These are phyloP conservation scores for Furcasterigmium sp. DNA, from an alignment of 2,329 filamentous ascomycete genomes.

Conservation along the genomic window DNA sequence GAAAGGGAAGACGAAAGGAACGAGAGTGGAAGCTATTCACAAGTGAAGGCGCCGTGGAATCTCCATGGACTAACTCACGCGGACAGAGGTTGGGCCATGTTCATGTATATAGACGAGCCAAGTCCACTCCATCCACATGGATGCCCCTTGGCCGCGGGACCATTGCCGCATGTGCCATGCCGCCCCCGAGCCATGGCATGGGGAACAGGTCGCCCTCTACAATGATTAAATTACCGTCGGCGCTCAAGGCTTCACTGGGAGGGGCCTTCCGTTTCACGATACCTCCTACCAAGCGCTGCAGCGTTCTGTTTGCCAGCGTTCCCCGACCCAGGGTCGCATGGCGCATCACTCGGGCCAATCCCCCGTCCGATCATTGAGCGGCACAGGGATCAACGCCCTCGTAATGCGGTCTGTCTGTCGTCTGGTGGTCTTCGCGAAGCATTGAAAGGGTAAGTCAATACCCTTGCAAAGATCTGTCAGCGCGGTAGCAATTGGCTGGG, in stretches of 20 bases:
- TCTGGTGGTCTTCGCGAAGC: neutral
- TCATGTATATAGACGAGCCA: neutral
- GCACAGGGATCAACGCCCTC: neutral
- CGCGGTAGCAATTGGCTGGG: neutral
- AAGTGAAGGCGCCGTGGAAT: slow-evolving; percentile 5
- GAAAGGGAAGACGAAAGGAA: slow-evolving; percentile 11
- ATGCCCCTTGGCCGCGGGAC: neutral
- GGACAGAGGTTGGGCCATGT: neutral
- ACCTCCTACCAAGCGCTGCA: neutral
- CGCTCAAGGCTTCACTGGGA: neutral
- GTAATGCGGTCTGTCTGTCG: neutral
- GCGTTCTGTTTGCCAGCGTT: neutral
- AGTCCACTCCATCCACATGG: neutral
- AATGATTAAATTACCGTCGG: neutral
- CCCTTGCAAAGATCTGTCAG: neutral
- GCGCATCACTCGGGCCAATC: neutral
- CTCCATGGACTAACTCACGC: neutral
- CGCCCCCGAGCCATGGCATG: too few relatives aligned
- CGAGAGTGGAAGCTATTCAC: slow-evolving; percentile 17
- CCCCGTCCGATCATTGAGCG: slow-evolving; percentile 2
- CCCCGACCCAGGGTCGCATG: neutral
- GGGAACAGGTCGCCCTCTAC: neutral
- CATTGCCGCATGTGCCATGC: neutral
- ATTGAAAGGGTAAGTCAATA: too few relatives aligned
- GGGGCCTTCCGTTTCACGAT: neutral